Base-by-base conservation (phyloP, 2,329 filamentous ascomycete species). In the Fusarium aywerte region DNA sequence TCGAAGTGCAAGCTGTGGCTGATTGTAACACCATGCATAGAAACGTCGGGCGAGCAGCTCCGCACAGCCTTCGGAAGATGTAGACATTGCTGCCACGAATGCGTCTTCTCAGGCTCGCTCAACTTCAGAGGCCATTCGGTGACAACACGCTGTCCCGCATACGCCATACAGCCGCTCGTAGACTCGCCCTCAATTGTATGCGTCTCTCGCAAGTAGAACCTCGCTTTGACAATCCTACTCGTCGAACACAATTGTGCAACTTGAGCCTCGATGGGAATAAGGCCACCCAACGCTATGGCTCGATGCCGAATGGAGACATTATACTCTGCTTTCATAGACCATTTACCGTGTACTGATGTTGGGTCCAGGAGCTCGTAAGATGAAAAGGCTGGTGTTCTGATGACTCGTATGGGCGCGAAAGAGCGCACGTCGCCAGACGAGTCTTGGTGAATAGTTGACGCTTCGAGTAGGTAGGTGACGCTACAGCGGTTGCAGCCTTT, bases 341-440 rank as follows among this genome's bases (percentile, higher is more conserved):
- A 62, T 2, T 43, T 62, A 0, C 58, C 58, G 2, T 62, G 40
- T 4, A 54, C 57, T 3, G 48, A 47, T 1, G 48, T 8, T 0
- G 58, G 58, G 7, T 62, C 58, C 57, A 62, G 47, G 2, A 62
- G 58, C 12, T 62, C 57, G 5, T 62, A 62, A 1, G 58, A 62
- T 1, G 58, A 62, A 8, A 62, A 56, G 0, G 48, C 23, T 0
- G 57, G 58, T 1, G 57, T 56, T 0, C 57, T 48, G 2, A 62
- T 62, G 2, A 62, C 33, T 4, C 58, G 35, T 0, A 62, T 27
- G 1, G 58, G 58, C 4, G 20, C 9, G 1, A 62, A 62, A 0
- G 40, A 40, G 3, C 31, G 44, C 2, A 16, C 33, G 16, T 36
- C 54, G 1, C 31, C 6, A 0, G 49, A 23, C 5, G 43, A 21